Percentiles rank a stretch among this genome's conserved stretches.
Evolutionary conservation across 441 rosid genomes (phyloP).

Genomic region (Manihot esculenta): DNA sequence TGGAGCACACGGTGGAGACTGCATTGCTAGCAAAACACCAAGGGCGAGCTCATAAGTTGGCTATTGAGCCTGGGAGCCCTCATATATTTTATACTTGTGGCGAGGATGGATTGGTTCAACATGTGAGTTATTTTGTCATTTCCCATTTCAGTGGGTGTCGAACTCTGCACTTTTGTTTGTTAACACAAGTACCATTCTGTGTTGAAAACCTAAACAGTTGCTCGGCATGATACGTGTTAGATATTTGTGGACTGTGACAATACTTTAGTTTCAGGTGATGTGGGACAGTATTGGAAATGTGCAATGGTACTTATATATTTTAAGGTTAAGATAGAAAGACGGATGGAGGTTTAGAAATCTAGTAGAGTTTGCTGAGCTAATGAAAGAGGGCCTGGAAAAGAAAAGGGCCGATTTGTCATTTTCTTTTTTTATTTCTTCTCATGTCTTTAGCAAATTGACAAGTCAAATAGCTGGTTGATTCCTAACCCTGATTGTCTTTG

Average conservation of each 20-base stretch:
- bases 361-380: too few relatives aligned
- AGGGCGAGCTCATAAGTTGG: conserved; percentile 74
- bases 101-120: conserved; percentile 92
- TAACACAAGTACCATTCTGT: conserved; percentile 4
- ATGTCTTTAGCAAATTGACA: neutral
- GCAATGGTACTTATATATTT: too few relatives aligned
- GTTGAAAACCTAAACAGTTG: neutral
- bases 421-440: neutral
- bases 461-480: conserved; percentile 6
- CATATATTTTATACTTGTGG: conserved; percentile 79
- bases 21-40: conserved; percentile 56
- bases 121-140: conserved; percentile 47
- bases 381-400: neutral
- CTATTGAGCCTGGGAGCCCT: conserved; percentile 92
- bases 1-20: conserved; percentile 58
- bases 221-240: neutral
- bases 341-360: neutral
- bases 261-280: neutral
- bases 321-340: neutral
- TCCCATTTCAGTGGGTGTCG: neutral
- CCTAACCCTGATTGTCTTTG: neutral
- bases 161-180: conserved; percentile 9
- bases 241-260: neutral
- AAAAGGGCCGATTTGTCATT: neutral
- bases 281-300: neutral